Evolutionary conservation across 2,329 filamentous ascomycete genomes (phyloP).

Genomic region (Emergomyces africanus): DNA sequence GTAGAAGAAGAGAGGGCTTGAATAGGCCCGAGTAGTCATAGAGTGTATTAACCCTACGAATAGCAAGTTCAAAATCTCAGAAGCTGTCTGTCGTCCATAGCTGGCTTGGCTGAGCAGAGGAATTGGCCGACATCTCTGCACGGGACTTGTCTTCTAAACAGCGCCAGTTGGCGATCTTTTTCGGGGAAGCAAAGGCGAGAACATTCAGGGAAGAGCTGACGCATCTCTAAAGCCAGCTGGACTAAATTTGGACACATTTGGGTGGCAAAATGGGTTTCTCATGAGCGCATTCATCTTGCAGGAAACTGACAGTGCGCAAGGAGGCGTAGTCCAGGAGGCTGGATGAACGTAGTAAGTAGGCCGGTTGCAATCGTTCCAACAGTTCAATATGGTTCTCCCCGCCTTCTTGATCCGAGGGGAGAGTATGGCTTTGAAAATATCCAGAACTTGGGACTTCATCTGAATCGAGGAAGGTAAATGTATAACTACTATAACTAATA

Average conservation of each 20-base stretch:
- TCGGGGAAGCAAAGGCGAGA: conserved; percentile 3
- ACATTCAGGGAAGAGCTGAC: conserved; percentile 4
- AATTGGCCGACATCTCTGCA: conserved; percentile 8
- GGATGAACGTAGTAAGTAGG: not conserved
- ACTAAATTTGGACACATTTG: conserved; percentile 3
- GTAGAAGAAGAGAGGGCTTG: conserved; percentile 4
- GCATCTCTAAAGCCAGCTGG: conserved; percentile 6
- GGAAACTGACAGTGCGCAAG: conserved; percentile 4
- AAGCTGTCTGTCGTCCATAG: conserved; percentile 7
- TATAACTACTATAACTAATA: no score
- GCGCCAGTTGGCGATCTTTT: not conserved
- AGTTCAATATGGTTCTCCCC: conserved; percentile 4
- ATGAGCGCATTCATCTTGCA: conserved; percentile 2
- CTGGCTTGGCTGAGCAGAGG: conserved; percentile 3
- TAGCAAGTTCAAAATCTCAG: conserved; percentile 7
- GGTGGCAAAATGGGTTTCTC: conserved; percentile 4
- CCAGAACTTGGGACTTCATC: conserved; percentile 6
- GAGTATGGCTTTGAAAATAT: conserved; percentile 1
- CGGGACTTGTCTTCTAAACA: conserved; percentile 7
- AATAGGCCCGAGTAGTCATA: conserved; percentile 4
- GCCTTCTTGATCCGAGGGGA: not conserved
- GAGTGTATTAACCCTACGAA: conserved; percentile 3
- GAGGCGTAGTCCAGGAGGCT: conserved; percentile 2
- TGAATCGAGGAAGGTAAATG: conserved; percentile 6
- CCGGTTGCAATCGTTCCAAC: conserved; percentile 4